A percentile compares a stretch with the other conserved stretches of the same genome.
These are phyloP conservation scores for Trichoderma atroviride DNA, from an alignment of 2,329 filamentous ascomycete species.

Conservation along the genomic window DNA sequence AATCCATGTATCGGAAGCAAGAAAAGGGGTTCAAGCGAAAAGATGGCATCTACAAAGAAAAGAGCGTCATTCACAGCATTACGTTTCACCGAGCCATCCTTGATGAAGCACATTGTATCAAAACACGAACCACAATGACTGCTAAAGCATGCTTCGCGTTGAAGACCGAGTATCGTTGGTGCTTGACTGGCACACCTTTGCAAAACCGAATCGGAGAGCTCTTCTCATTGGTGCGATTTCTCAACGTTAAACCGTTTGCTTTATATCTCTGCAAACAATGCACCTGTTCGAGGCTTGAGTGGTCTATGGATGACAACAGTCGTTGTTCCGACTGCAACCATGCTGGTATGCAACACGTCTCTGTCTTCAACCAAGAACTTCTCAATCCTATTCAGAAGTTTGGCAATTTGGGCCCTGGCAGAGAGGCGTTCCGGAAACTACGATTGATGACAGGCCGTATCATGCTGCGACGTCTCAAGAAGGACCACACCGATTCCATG, in stretches of 20 bases:
- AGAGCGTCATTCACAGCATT: constrained; percentile 79
- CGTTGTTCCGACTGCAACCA: constrained; percentile 67
- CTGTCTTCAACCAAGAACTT: constrained; percentile 90
- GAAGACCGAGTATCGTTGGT: constrained; percentile 89
- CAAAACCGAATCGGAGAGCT: constrained; percentile 98
- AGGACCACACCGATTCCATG: constrained; percentile 91
- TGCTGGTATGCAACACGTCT: constrained; percentile 48
- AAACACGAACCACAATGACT: constrained; percentile 83
- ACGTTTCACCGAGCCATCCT: constrained; percentile 89
- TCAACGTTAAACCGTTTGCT: constrained; percentile 85
- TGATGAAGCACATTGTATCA: constrained; percentile 96
- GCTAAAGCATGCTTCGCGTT: constrained; percentile 94
- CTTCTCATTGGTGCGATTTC: constrained; percentile 89
- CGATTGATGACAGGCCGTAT: constrained; percentile 88
- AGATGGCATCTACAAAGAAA: constrained; percentile 77
- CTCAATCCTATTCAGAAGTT: constrained; percentile 76
- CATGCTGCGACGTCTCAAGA: constrained; percentile 94
- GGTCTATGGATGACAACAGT: constrained; percentile 73
- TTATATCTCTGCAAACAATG: constrained; percentile 94
- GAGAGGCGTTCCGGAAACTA: constrained; percentile 76
- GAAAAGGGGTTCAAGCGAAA: constrained; percentile 85
- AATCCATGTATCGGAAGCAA: constrained; percentile 91
- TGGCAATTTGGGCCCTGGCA: constrained; percentile 64
- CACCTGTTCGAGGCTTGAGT: constrained; percentile 78
- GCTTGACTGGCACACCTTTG: constrained; percentile 88